Evolutionary conservation across 371 early-diverging fungal species (phyloP).

Genomic region (Massospora cicadina): DNA sequence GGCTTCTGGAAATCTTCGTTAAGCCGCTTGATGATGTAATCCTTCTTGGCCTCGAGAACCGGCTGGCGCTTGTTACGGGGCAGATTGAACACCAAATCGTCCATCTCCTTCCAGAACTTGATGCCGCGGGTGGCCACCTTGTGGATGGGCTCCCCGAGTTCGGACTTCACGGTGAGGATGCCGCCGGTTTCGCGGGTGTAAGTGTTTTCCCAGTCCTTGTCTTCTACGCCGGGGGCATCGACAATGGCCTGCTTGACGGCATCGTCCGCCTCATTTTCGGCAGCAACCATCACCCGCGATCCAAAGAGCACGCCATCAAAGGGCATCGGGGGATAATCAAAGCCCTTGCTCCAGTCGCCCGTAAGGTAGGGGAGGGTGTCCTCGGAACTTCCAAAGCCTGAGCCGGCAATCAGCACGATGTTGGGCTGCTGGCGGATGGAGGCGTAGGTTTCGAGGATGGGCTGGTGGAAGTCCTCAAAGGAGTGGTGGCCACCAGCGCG

Average conservation of each 20-base stretch:
- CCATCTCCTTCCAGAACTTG: conserved; percentile 85
- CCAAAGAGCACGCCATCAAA: conserved; percentile 89
- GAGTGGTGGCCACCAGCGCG: conserved; percentile 95
- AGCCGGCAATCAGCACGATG: conserved; percentile 79
- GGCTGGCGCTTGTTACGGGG: conserved; percentile 77
- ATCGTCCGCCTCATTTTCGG: conserved; percentile 68
- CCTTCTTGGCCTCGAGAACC: conserved; percentile 68
- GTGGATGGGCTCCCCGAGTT: conserved; percentile 93
- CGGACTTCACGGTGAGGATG: conserved; percentile 83
- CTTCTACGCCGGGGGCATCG: conserved; percentile 71
- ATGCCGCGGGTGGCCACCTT: conserved; percentile 92
- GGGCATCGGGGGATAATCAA: conserved; percentile 86
- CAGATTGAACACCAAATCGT: conserved; percentile 73
- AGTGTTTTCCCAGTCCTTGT: conserved; percentile 82
- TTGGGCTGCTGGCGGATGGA: conserved; percentile 72
- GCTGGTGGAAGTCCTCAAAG: conserved; percentile 88
- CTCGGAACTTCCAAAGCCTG: conserved; percentile 80
- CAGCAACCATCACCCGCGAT: conserved; percentile 89
- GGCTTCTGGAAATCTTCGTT: conserved; percentile 84
- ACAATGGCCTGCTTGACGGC: conserved; percentile 85
- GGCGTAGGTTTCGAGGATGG: conserved; percentile 83
- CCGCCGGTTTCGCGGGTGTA: conserved; percentile 83
- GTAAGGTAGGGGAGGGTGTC: conserved; percentile 88
- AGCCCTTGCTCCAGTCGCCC: conserved; percentile 77
- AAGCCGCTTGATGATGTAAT: conserved; percentile 76